Percentiles rank a stretch among this genome's conserved stretches.
Evolutionary conservation across 148 eudicot species (phyloP).

Genomic region (Gaultheria prostrata): DNA sequence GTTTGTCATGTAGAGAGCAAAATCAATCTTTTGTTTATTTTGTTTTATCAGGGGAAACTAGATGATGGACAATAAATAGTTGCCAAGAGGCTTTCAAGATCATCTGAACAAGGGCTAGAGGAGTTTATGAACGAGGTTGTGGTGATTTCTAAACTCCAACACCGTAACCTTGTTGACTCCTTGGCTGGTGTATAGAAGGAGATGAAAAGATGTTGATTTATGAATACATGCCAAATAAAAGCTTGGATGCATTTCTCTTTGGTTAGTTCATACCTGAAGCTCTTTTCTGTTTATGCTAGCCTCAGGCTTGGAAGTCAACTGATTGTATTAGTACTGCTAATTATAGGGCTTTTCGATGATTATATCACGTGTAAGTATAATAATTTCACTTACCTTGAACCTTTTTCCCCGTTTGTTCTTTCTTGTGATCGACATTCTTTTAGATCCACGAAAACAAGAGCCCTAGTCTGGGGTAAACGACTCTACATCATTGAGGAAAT

Average conservation of each 20-base stretch:
- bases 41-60: conserved; percentile 29
- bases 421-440: not conserved
- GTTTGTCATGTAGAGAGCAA: not conserved
- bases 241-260: conserved; percentile 48
- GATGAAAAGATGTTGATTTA: conserved; percentile 39
- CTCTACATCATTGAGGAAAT: conserved; percentile 50
- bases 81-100: conserved; percentile 45
- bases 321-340: not conserved
- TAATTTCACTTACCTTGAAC: not conserved
- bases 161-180: conserved; percentile 49
- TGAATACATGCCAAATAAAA: conserved; percentile 21
- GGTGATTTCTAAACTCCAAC: conserved; percentile 55
- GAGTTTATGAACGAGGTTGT: conserved; percentile 53
- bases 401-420: not conserved
- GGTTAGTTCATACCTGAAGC: conserved; percentile 25
- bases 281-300: not conserved
- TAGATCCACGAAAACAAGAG: conserved; percentile 24
- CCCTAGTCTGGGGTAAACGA: conserved; percentile 45
- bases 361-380: not conserved
- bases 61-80: conserved; percentile 41
- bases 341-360: not conserved
- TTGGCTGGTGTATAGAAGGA: conserved; percentile 48
- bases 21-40: not conserved
- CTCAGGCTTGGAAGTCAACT: not conserved
- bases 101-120: conserved; percentile 44